Evolutionary conservation across 1,284 basidiomycete species (phyloP).

Genomic region (Malassezia sp.): DNA sequence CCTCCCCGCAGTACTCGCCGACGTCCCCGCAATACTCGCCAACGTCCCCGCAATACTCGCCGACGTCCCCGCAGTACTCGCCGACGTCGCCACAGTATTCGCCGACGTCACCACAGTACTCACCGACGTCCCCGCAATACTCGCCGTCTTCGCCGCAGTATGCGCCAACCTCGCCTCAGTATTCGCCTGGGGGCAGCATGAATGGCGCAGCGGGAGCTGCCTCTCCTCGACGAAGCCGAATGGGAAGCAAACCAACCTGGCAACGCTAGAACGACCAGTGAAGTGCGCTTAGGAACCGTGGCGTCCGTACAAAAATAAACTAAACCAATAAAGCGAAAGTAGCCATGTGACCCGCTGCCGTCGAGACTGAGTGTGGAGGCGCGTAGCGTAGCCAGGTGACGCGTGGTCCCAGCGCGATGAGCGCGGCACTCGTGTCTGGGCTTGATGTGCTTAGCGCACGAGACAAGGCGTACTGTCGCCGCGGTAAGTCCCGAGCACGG

Average conservation of each 20-base stretch:
- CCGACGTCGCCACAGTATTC: conserved; percentile 50
- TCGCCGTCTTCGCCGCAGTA: conserved; percentile 34
- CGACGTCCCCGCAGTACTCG: conserved; percentile 29
- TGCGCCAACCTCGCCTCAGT: conserved; percentile 31
- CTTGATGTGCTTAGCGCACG: background rate
- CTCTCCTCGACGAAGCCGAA: conserved; percentile 34
- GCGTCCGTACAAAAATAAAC: background rate
- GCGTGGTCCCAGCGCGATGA: no score
- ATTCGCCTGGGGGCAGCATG: conserved; percentile 29
- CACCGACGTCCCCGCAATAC: conserved; percentile 44
- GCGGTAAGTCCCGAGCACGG: conserved; percentile 6
- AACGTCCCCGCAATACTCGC: conserved; percentile 50
- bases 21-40: conserved; percentile 47
- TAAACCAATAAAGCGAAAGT: no score
- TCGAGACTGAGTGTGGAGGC: no score
- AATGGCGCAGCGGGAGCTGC: conserved; percentile 22
- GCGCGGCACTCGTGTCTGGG: background rate
- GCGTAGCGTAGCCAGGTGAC: no score
- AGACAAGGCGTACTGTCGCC: conserved; percentile 10
- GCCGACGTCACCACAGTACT: conserved; percentile 58
- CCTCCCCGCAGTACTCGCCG: conserved; percentile 44
- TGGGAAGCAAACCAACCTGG: conserved; percentile 37
- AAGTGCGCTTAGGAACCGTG: background rate
- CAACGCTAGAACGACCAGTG: conserved; percentile 27
- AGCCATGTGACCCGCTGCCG: no score